Evolutionary conservation across 176 grass and related monocot genomes (phyloP).

Genomic region (Raddia distichophylla): DNA sequence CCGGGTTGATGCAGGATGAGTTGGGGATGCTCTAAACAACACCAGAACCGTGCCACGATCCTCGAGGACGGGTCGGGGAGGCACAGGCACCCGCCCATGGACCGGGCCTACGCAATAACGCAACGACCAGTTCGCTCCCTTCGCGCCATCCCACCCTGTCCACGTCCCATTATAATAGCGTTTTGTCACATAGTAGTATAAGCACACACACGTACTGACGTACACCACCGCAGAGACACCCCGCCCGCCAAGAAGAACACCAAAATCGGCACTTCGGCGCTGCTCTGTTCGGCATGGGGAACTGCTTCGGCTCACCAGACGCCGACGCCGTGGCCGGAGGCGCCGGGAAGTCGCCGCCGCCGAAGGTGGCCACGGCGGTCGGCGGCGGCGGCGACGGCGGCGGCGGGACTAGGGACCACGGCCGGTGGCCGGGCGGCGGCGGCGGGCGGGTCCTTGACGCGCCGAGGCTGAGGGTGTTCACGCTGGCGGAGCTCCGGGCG

Average conservation of each 20-base stretch:
- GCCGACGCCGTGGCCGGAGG: background rate
- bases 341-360: background rate
- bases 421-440: background rate
- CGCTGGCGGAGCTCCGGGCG: conserved; percentile 60
- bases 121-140: background rate
- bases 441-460: conserved; percentile 55
- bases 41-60: too few relatives aligned
- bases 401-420: background rate
- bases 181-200: background rate
- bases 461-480: conserved; percentile 64
- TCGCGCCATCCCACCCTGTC: conserved; percentile 20
- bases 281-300: conserved; percentile 25
- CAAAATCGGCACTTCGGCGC: background rate
- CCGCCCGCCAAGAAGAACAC: background rate
- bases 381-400: background rate
- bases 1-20: too few relatives aligned
- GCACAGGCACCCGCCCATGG: background rate
- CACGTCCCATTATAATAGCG: conserved; percentile 8
- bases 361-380: conserved; percentile 21
- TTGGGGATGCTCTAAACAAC: too few relatives aligned
- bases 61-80: background rate
- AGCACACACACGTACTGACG: background rate
- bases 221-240: background rate
- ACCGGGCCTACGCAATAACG: background rate
- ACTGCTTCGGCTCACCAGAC: conserved; percentile 21